These are phyloP conservation scores for Pterocarpus macrocarpus DNA, from an alignment of 306 rosid genomes.

Conservation along the genomic window DNA sequence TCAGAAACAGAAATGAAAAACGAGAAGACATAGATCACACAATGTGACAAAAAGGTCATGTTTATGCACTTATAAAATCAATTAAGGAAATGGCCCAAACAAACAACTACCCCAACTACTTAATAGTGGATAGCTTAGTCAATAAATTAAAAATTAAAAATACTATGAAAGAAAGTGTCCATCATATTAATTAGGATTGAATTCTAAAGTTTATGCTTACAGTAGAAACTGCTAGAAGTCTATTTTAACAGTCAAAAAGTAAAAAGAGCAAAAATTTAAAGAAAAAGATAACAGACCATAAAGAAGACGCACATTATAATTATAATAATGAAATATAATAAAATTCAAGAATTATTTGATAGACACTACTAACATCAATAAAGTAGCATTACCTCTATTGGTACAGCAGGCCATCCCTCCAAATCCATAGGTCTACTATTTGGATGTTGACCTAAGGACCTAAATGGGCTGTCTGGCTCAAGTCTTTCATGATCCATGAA, in stretches of 20 bases:
- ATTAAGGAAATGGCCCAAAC: constrained; percentile 13
- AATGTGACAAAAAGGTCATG: not conserved
- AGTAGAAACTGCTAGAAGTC: not conserved
- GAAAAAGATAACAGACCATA: not conserved
- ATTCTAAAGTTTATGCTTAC: not conserved
- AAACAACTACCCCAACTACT: constrained; percentile 6
- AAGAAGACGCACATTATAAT: not conserved
- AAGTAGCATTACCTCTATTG: constrained; percentile 67
- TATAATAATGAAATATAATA: not conserved
- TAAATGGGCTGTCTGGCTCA: constrained; percentile 74
- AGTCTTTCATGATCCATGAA: constrained; percentile 73
- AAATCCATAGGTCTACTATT: constrained; percentile 73
- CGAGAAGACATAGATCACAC: not conserved
- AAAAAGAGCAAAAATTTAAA: not conserved
- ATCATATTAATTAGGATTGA: constrained; percentile 5
- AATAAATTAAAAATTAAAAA: not conserved
- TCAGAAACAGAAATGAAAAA: not conserved
- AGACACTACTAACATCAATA: not conserved
- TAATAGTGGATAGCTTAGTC: not conserved
- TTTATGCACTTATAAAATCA: constrained; percentile 14
- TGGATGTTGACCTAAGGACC: constrained; percentile 67
- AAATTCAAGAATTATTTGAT: not conserved
- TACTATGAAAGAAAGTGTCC: not conserved
- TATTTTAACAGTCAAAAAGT: not conserved
- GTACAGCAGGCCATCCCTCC: constrained; percentile 79